Conservation (phyloP, 1,139 yeast species). For the Yamadazyma sp. region DNA sequence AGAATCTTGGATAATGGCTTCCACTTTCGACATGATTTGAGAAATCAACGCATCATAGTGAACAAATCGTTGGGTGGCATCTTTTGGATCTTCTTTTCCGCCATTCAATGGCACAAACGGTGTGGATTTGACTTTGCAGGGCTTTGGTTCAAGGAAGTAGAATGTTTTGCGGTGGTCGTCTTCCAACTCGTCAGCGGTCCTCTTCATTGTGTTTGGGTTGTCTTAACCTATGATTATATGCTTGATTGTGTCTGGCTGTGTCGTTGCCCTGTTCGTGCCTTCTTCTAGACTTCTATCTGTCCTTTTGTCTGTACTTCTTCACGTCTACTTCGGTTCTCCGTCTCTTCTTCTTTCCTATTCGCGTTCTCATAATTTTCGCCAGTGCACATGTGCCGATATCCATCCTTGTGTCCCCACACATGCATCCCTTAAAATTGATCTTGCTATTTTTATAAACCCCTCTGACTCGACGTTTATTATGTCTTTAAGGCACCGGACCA, state of each 20-base stretch:
- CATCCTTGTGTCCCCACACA: conserved; percentile 2
- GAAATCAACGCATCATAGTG: background rate
- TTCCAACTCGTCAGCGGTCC: conserved; percentile 10
- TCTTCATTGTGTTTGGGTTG: conserved; percentile 6
- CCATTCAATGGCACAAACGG: conserved; percentile 13
- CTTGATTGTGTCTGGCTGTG: background rate
- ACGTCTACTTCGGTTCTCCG: no score
- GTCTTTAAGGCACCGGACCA: conserved; percentile 8
- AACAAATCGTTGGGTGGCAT: background rate
- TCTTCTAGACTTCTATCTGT: no score
- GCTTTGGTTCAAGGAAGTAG: conserved; percentile 9
- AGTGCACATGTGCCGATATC: background rate
- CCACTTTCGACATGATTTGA: conserved; percentile 4
- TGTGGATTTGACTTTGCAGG: conserved; percentile 17
- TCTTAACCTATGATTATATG: background rate
- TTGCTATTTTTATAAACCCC: background rate
- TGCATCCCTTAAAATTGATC: conserved; percentile 4
- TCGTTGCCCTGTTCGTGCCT: no score
- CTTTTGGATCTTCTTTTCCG: background rate
- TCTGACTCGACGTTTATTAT: no score
- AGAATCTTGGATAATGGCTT: conserved; percentile 34
- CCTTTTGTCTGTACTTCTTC: background rate
- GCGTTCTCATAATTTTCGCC: no score
- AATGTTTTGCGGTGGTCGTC: conserved; percentile 11
- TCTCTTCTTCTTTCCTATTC: no score